Percentiles rank a stretch among this genome's conserved stretches.
phyloP scores from a whole-genome alignment of 495 filamentous ascomycete genomes.

The Lasiosphaeria ovina region DNA sequence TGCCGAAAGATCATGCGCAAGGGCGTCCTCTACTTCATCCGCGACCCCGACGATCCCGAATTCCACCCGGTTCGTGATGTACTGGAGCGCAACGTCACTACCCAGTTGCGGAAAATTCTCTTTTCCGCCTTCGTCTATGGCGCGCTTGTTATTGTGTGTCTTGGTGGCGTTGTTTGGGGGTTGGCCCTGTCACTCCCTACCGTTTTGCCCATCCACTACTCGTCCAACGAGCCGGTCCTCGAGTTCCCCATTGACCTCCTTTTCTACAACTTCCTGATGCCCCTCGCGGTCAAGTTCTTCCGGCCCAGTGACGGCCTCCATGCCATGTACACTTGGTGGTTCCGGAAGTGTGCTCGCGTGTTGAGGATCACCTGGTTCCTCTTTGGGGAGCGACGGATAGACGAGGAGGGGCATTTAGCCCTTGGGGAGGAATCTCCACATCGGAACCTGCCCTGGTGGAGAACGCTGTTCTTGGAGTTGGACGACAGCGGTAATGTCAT shows the following conservation, averaged over 20 bases:
- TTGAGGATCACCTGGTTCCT: conserved; percentile 88
- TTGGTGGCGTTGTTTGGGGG: conserved; percentile 96
- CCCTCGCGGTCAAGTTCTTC: conserved; percentile 74
- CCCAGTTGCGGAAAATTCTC: conserved; percentile 91
- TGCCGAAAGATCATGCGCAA: conserved; percentile 94
- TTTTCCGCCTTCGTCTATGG: conserved; percentile 97
- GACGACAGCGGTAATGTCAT: conserved; percentile 30
- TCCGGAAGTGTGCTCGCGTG: conserved; percentile 76
- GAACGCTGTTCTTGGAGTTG: conserved; percentile 37
- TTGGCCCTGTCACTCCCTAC: conserved; percentile 61
- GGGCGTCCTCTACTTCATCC: conserved; percentile 96
- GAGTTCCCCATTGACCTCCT: conserved; percentile 94
- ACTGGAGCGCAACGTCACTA: conserved; percentile 86
- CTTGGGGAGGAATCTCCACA: conserved; percentile 28
- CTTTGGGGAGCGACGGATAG: conserved; percentile 73
- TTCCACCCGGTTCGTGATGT: conserved; percentile 98
- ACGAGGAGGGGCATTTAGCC: conserved; percentile 71
- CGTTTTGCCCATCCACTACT: conserved; percentile 89
- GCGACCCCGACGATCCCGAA: conserved; percentile 96
- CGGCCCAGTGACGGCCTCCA: conserved; percentile 82
- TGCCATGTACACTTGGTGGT: conserved; percentile 92
- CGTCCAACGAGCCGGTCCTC: conserved; percentile 81
- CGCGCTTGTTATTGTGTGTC: conserved; percentile 84
- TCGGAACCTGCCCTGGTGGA: conserved; percentile 29
- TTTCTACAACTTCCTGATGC: conserved; percentile 95